Evolutionary conservation across 257 asterid genomes (phyloP), one percentile per base, ranked within the genome.

Genomic region (Craterostigma plantagineum): DNA sequence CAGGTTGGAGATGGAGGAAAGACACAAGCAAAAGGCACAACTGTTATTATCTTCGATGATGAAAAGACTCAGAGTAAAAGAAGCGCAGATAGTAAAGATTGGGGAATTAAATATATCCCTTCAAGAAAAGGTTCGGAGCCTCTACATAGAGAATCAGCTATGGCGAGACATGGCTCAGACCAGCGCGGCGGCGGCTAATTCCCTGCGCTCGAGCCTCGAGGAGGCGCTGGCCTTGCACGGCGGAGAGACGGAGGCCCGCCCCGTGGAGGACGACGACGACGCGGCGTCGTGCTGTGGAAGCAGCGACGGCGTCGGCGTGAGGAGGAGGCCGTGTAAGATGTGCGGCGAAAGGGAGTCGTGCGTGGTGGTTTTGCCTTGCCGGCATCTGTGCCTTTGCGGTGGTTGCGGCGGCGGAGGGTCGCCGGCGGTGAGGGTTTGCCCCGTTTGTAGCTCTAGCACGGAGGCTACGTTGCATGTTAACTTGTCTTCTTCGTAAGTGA

Each of bases 381-480:
- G 93, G 44, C 95, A 83, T 42, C 73, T 83, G 17, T 79, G 93
- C 60, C 57, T 83, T 2, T 83, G 95, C 56, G 46, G 58, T 48
- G 61, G 37, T 0, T 83, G 95, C 51, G 95, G n/a, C n/a, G n/a
- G 86, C 23, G 67, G 91, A 53, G 93, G 93, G 46, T 52, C 87
- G 51, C 66, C 57, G 1, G 73, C 61, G 18, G 51, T 66, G 9
- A 77, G 59, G 18, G 43, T 64, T 1, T 83, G 95, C 63, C 95
- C 95, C 46, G 68, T 67, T 9, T 83, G 95, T 49, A 61, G 66
- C 49, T 54, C 78, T 34, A 54, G 48, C 66, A 62, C 68, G 77
- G 71, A 60, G 52, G 93, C 79, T 56, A 83, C 91, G 10, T 58
- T 83, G 63, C 95, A 83, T 47, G 76, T 83, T 27, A 83, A 79